Conservation (phyloP, 257 asterid species). For the Thymus mandschuricus region DNA sequence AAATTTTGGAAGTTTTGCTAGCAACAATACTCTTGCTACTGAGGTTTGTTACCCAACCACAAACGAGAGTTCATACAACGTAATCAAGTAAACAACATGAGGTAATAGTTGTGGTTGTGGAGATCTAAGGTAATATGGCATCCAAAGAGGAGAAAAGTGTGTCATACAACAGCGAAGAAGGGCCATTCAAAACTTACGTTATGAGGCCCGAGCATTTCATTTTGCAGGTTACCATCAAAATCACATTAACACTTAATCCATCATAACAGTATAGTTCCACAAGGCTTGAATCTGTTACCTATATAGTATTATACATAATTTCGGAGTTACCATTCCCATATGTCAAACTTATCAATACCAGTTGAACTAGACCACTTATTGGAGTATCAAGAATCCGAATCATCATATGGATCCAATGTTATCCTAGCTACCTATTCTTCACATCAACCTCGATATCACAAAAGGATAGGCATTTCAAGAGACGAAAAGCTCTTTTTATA, state of each 20-base stretch:
- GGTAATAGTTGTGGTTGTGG: not conserved
- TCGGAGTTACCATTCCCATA: not conserved
- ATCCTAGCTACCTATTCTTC: constrained; percentile 6
- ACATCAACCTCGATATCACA: constrained; percentile 1
- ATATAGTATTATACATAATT: not conserved
- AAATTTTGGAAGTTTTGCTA: not conserved
- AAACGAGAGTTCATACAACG: constrained; percentile 9
- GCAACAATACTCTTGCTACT: constrained; percentile 4
- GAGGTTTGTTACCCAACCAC: not conserved
- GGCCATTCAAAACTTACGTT: constrained; percentile 1
- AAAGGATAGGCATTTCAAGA: not conserved
- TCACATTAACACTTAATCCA: not conserved
- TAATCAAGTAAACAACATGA: not conserved
- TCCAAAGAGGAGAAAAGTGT: not conserved
- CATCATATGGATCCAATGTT: not conserved
- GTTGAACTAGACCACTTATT: not conserved
- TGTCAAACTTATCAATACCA: not conserved
- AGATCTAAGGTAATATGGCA: not conserved
- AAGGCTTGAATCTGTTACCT: not conserved
- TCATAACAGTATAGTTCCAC: not conserved
- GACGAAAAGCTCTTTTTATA: not conserved
- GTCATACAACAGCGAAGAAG: not conserved
- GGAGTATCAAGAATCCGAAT: not conserved
- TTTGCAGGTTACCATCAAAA: constrained; percentile 1
- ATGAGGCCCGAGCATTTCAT: constrained; percentile 1